Conservation (phyloP, 2,329 filamentous ascomycete genomes). For the Colletotrichum endophyticum region DNA sequence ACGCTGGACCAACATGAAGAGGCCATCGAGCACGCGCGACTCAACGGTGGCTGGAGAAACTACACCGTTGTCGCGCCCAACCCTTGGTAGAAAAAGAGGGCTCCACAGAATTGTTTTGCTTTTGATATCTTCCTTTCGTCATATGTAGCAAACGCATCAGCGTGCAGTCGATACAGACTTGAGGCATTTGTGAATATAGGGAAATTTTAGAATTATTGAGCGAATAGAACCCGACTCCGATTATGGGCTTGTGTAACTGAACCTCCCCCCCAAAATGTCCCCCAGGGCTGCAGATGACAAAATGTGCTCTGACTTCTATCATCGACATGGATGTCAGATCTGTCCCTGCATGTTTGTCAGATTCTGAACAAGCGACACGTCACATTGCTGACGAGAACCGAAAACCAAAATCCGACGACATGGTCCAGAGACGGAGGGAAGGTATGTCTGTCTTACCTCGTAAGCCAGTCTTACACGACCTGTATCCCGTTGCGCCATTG, state of each 20-base stretch:
- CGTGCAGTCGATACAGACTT: background rate
- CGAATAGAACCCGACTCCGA: background rate
- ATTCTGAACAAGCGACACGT: background rate
- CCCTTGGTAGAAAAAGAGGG: background rate
- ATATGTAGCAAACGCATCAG: background rate
- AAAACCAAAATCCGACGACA: background rate
- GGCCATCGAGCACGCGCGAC: conserved; percentile 27
- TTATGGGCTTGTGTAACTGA: background rate
- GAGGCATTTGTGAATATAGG: background rate
- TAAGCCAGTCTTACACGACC: background rate
- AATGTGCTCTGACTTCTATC: background rate
- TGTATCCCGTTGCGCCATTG: background rate
- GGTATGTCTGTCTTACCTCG: background rate
- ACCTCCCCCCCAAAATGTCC: background rate
- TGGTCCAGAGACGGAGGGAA: background rate
- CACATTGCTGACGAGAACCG: background rate
- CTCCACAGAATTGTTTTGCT: background rate
- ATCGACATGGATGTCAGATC: background rate
- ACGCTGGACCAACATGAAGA: conserved; percentile 35
- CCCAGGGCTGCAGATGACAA: background rate
- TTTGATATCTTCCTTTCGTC: background rate
- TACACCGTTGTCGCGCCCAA: conserved; percentile 10
- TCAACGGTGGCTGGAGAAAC: conserved; percentile 27
- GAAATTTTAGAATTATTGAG: background rate
- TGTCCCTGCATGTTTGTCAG: background rate